phyloP scores from a whole-genome alignment of 139 green algal species.

The Tetradesmus lagerheimii region DNA sequence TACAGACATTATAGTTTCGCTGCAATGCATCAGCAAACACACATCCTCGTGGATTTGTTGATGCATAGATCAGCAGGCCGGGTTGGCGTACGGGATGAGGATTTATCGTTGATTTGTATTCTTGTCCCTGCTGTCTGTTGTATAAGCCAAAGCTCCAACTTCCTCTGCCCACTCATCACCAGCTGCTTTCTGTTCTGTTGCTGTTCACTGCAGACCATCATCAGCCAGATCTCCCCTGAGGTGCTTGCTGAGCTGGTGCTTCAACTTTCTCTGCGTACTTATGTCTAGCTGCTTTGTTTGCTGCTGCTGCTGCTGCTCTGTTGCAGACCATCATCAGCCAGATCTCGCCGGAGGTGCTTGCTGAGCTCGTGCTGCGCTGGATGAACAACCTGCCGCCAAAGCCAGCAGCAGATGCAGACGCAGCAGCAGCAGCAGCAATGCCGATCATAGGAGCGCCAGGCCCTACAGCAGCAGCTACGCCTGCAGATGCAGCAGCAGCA shows the following conservation, averaged over 20 bases:
- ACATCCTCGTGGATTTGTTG: too few species aligned
- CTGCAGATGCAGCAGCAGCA: constrained; percentile 19
- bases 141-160: too few species aligned
- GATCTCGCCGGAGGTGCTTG: constrained; percentile 58
- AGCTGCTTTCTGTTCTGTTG: not conserved
- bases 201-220: constrained; percentile 42
- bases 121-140: not conserved
- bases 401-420: constrained; percentile 20
- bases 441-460: not conserved
- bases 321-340: constrained; percentile 49
- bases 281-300: not conserved
- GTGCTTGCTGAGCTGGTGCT: constrained; percentile 72
- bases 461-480: constrained; percentile 1
- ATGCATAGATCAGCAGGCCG: too few species aligned
- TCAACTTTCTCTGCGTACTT: too few species aligned
- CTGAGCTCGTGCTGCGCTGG: constrained; percentile 64
- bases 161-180: too few species aligned
- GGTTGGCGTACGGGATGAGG: too few species aligned
- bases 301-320: not conserved
- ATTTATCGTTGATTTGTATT: too few species aligned
- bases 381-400: constrained; percentile 55
- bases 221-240: constrained; percentile 45
- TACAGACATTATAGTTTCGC: too few species aligned
- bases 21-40: too few species aligned
- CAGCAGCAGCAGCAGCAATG: constrained; percentile 5